Conservation (phyloP, 228 moss, liverwort and hornwort genomes). For the Sphagnum fallax region DNA sequence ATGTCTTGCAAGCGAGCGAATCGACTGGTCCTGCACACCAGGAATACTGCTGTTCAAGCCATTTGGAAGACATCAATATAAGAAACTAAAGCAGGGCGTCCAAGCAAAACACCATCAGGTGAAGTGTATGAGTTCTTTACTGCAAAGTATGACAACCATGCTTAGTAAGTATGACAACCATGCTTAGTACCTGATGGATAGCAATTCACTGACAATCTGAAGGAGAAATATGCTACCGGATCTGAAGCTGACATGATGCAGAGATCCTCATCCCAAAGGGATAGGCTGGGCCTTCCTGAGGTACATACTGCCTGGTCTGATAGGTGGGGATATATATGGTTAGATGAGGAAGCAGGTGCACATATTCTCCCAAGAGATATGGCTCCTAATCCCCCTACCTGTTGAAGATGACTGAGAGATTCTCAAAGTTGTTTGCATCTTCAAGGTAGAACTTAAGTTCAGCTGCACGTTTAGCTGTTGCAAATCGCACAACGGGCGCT, state of each 20-base stretch:
- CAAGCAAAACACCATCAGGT: background rate
- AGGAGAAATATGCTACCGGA: too few relatives aligned
- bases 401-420: constrained; percentile 78
- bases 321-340: too few relatives aligned
- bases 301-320: background rate
- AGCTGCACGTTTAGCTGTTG: constrained; percentile 58
- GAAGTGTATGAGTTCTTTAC: background rate
- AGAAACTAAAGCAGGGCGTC: background rate
- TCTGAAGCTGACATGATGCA: too few relatives aligned
- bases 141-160: background rate
- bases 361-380: too few relatives aligned
- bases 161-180: background rate
- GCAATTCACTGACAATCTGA: too few relatives aligned
- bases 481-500: constrained; percentile 84
- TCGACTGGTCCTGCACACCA: constrained; percentile 70
- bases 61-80: background rate
- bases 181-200: background rate
- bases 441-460: constrained; percentile 91
- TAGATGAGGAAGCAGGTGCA: too few relatives aligned
- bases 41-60: too few relatives aligned
- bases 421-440: constrained; percentile 80
- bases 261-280: too few relatives aligned
- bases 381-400: constrained; percentile 28
- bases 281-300: background rate
- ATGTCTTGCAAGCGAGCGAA: constrained; percentile 83